Base-by-base conservation (phyloP, 2,329 filamentous ascomycete genomes). In the Ophiocordyceps sinensis region DNA sequence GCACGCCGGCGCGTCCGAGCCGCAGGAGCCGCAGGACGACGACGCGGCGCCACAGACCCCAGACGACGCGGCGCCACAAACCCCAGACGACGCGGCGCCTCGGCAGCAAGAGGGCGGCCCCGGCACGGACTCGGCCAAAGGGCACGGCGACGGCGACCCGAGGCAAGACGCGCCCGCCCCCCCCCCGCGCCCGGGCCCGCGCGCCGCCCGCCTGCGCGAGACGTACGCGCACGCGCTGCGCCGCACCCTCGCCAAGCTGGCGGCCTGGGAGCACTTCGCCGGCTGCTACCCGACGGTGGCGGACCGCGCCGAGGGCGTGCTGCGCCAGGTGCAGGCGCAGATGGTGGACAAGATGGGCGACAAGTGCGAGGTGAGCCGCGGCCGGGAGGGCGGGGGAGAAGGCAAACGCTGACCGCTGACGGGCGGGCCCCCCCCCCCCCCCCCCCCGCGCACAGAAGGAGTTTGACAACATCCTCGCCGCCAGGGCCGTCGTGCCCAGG, bases 211-310 rank as follows among this genome's bases (percentile, higher is more conserved):
- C 36, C 67, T 80, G 43, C 66, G 69, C 40, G 61, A 68, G 41
- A 62, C 77, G 29, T 77, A 76, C 53, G 62, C 64, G 41, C 59
- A 64, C 43, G 67, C 68, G 26, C 66, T 79, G 21, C 48, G 57
- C 37, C 68, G 67, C 49, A 78, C 76, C 3, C 65, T 80, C 28
- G 61, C 56, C 48, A 70, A 72, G 52, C 63, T 79, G 41, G 66
- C 61, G 47, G 66, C 61, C 47, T 75, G 68, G 61, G 64, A 70
- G 38, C 75, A 74, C 54, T 71, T 80, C 49, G 68, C 69, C 2
- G 63, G 68, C 2, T 81, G 77, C 58, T 81, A 77, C 54, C 76
- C 77, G 36, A 75, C 70, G 17, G 63, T 79, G n/a, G 67, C 72
- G 15, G 53, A 58, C 32, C 60, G 64, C 45, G 67, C 73, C 17